Base-by-base conservation (phyloP, 208 protist genomes). In the Phytomonas francai region DNA sequence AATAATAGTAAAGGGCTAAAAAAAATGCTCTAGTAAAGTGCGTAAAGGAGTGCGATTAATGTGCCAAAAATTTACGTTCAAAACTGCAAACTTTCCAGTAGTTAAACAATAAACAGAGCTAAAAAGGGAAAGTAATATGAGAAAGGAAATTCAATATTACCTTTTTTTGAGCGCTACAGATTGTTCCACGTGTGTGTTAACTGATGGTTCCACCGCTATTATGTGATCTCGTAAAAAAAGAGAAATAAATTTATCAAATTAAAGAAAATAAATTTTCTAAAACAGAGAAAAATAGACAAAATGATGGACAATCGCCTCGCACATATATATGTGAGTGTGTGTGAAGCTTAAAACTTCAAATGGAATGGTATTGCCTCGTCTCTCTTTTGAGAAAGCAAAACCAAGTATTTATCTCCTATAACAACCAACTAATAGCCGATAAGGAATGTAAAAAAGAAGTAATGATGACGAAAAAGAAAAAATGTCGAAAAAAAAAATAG, bases 321-420 rank as follows among this genome's bases (percentile, higher is more conserved):
- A 63, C 25, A 22, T 63, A 39, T 63, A 63, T 63, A 51, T 63
- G 22, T 54, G 25, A 25, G 25, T 54, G 25, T 54, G 25, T 54
- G 25, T 11, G 14, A 51, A 51, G 16, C 9, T 51, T 51, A 51
- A 51, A 51, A 19, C 3, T 22, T 22, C 42, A 19, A 19, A 51
- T 51, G 16, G 34, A 51, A 51, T 51, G 42, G 16, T 51, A 51
- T 22, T 22, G 16, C 14, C 16, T 3, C 16, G 42, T 12, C 16
- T 51, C 42, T 51, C 16, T 51, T 27, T 34, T 51, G 58, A 67
- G 25, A 68, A 39, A 62, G 27, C 25, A 32, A 64, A 61, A 67
- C 2, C 42, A 51, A 12, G 16, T 51, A 51, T 51, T 51, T 22
- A 12, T 22, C 42, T 19, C 16, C 42, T 51, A 22, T 11, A 19